Conservation (phyloP, 805 yeast species). For the Yamadazyma kitorensis region DNA sequence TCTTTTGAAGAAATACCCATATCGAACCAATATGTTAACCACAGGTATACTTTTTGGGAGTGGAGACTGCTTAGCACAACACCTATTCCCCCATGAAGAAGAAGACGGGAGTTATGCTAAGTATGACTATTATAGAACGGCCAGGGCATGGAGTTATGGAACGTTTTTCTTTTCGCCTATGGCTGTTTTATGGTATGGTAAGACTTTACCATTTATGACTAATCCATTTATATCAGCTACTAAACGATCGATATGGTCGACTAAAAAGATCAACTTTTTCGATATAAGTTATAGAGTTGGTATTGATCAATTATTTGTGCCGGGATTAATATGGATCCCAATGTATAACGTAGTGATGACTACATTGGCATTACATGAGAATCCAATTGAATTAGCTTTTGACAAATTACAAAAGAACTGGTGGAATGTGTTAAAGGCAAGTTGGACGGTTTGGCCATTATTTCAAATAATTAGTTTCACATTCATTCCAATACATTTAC, state of each 20-base stretch:
- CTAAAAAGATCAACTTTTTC: constrained; percentile 13
- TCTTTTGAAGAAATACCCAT: constrained; percentile 45
- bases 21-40: constrained; percentile 50
- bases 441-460: constrained; percentile 43
- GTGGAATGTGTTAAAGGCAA: constrained; percentile 39
- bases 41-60: constrained; percentile 48
- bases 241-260: constrained; percentile 12
- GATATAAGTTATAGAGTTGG: constrained; percentile 25
- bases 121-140: constrained; percentile 28
- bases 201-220: constrained; percentile 32
- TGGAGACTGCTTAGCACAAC: constrained; percentile 44
- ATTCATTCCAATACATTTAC: constrained; percentile 37
- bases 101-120: constrained; percentile 16
- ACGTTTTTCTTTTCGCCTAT: constrained; percentile 37
- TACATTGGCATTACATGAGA: constrained; percentile 31
- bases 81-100: constrained; percentile 32
- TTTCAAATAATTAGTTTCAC: constrained; percentile 37
- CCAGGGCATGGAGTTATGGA: constrained; percentile 38
- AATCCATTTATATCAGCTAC: constrained; percentile 30
- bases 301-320: constrained; percentile 36
- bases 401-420: constrained; percentile 36
- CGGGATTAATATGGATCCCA: constrained; percentile 41
- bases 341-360: constrained; percentile 40
- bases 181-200: constrained; percentile 38
- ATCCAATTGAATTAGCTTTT: constrained; percentile 29